Base-by-base conservation (phyloP, 1,139 yeast species). In the Geotrichum reessii region DNA sequence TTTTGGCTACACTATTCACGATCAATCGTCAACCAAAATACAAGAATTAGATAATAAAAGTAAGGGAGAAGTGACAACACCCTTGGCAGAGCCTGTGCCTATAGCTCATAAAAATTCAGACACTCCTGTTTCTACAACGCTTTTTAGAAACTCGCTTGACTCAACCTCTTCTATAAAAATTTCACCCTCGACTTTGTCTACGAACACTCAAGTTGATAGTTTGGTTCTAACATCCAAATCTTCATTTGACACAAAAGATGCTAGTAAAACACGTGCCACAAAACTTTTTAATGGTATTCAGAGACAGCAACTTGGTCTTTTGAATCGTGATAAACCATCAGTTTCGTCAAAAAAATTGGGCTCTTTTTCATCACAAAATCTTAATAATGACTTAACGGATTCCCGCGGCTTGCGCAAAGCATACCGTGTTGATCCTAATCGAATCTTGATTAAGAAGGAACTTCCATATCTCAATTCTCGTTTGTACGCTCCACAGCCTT, bases 401-500 rank as follows among this genome's bases (percentile, higher is more conserved):
- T 14, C 44, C n/a, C 6, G 17, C 17, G 44, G 21, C 17, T 17
- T 37, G 44, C 44, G 19, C 9, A 37, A 37, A 37, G 44, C 44
- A 1, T 37, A 37, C 7, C 44, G 17, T n/a, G 9, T 19, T 37
- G 21, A 37, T 5, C 44, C 19, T 37, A 14, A 14, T 19, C 14
- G 21, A n/a, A 37, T 19, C 1, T 37, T 37, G 21, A 31, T 4
- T 21, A 21, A 49, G 25, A 24, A 47, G 17, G 57, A 56, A 3
- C 46, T 58, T 9, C 56, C 48, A 8, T 59, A 59, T 31, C 42
- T 52, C 17, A 44, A 48, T 9, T 44, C 59, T n/a, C 53, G 56
- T 53, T 37, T 47, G 11, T 46, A 56, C 14, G 48, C 40, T 12
- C 50, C 50, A 2, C 44, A 37, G 17, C n/a, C 5, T 37, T 37